Evolutionary conservation across 352 stramenopile species (phyloP).

Genomic region (Blastocystis sp.): DNA sequence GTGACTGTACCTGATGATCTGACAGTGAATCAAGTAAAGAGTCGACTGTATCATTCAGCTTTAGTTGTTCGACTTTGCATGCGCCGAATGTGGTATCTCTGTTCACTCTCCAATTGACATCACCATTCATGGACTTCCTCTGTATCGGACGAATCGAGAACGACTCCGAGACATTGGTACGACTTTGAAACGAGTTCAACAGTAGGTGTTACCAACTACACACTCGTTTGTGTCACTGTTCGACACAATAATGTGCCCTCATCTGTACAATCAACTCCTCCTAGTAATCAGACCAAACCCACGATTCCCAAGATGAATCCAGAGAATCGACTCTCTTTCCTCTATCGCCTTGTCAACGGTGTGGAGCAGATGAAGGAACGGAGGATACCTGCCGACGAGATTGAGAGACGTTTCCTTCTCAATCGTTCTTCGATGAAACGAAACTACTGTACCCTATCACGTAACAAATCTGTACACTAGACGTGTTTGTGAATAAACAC

Average conservation of each 20-base stretch:
- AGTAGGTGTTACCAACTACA: neutral
- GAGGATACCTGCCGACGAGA: neutral
- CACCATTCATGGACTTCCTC: neutral
- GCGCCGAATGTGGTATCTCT: conserved; percentile 19
- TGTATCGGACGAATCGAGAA: neutral
- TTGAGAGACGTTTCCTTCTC: no score
- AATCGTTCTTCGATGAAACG: no score
- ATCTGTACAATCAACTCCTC: neutral
- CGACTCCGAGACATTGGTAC: neutral
- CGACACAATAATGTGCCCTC: no score
- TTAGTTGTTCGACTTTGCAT: neutral
- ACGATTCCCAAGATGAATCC: no score
- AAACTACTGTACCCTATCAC: neutral
- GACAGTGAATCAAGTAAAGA: neutral
- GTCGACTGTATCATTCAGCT: neutral
- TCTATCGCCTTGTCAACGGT: neutral
- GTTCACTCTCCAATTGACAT: neutral
- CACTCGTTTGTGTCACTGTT: neutral
- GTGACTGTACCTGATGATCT: neutral
- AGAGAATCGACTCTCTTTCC: no score
- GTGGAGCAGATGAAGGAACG: neutral
- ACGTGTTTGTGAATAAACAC: neutral
- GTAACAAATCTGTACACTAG: no score
- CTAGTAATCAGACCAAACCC: no score
- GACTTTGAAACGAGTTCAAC: neutral